Evolutionary conservation across 2,329 filamentous ascomycete genomes (phyloP), one percentile per base, ranked within the genome.

Genomic region (Xylaria sp.): DNA sequence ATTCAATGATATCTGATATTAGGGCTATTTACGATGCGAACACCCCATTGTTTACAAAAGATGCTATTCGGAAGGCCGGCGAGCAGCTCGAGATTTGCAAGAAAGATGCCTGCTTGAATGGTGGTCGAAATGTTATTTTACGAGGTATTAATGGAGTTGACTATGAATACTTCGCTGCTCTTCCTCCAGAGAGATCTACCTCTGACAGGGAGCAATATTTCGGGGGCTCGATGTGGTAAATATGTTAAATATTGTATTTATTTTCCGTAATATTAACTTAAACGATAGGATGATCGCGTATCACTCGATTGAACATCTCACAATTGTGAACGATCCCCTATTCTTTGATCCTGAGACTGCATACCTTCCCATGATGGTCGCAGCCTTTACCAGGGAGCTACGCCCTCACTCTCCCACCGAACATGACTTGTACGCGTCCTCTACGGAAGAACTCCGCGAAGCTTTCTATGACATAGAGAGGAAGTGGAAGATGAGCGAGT

Each of bases 301-400:
- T 15, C 1, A 27, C 11, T 61, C 55, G 11, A 38, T 58, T 38
- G 13, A 58, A n/a, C 5, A 1, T 1, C 42, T 58, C 20, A 47
- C 42, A 17, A 27, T 0, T 25, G 13, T n/a, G n/a, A n/a, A 15
- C 10, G 20, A 61, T 5, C 5, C 25, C 13, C 3, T 3, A 5
- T 38, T 9, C 17, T 39, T 45, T 13, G 1, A 10, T 6, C 50
- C 50, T 15, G 5, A 45, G 13, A 44, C 17, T 13, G 49, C 58
- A 13, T 61, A 54, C 25, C 49, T 61, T 7, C 36, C 58, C 22
- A 53, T 61, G 49, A 1, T 2, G 5, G 54, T 61, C 36, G 1
- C 5, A 4, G 9, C 47, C 22, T 54, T 20, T 25, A 15, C 10
- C 31, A 38, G 13, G 20, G 51, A 42, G 51, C 3, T 42, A 25